phyloP scores from a whole-genome alignment of 2,329 filamentous ascomycete species.

The Apiospora pterosperma region DNA sequence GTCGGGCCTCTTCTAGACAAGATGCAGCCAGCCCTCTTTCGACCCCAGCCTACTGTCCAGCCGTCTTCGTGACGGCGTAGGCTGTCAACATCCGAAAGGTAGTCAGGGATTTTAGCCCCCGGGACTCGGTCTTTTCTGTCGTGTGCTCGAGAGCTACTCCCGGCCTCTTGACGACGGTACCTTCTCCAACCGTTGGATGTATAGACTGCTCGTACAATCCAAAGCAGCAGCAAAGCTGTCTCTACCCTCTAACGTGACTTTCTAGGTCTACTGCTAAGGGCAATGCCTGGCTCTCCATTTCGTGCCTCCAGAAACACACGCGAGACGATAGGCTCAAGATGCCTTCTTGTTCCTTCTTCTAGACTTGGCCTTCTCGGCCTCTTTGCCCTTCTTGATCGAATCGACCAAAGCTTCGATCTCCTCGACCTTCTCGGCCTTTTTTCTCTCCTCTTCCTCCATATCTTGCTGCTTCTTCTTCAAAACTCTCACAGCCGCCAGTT shows the following conservation, averaged over 20 bases:
- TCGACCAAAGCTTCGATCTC: constrained; percentile 24
- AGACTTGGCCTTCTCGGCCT: constrained; percentile 28
- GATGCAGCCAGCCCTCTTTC: background rate
- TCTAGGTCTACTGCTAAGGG: background rate
- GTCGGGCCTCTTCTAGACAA: background rate
- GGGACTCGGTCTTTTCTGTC: background rate
- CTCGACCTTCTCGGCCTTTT: constrained; percentile 26
- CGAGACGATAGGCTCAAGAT: constrained; percentile 11
- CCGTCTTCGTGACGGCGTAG: background rate
- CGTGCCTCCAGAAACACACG: background rate
- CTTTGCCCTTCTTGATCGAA: constrained; percentile 31
- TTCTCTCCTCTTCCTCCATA: constrained; percentile 24
- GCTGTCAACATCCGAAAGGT: background rate
- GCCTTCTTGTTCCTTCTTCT: constrained; percentile 28
- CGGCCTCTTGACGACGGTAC: background rate
- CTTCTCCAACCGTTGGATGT: background rate
- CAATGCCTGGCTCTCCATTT: background rate
- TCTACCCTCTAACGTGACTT: background rate
- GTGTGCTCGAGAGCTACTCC: background rate
- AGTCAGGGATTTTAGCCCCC: background rate
- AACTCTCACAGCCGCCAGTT: constrained; percentile 53
- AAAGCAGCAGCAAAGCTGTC: background rate
- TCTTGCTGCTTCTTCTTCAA: constrained; percentile 38
- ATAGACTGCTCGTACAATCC: background rate
- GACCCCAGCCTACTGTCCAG: background rate